phyloP scores from a whole-genome alignment of 1,139 yeast species.

The Debaryomycetaceae sp. region DNA sequence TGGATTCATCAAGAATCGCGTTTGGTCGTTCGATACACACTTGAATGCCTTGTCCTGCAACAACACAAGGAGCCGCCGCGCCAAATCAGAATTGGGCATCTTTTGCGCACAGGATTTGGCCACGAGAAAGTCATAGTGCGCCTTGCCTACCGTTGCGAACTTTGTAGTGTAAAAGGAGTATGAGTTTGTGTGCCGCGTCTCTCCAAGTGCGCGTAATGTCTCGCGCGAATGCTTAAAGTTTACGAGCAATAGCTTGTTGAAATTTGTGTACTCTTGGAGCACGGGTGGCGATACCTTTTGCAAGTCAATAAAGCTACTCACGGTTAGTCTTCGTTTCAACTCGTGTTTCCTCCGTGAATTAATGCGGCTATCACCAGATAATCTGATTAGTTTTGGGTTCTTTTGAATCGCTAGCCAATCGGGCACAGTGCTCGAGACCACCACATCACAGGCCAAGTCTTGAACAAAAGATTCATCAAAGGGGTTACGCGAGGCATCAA shows the following conservation, averaged over 20 bases:
- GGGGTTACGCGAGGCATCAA: too few relatives aligned
- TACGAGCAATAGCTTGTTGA: slow-evolving; percentile 7
- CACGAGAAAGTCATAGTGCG: slow-evolving; percentile 8
- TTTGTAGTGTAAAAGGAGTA: slow-evolving; percentile 7
- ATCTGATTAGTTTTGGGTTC: too few relatives aligned
- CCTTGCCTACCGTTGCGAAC: slow-evolving; percentile 10
- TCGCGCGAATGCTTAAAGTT: slow-evolving; percentile 10
- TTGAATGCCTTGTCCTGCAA: slow-evolving; percentile 11
- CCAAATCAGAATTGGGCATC: not conserved
- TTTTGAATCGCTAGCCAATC: too few relatives aligned
- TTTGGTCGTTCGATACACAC: slow-evolving; percentile 6
- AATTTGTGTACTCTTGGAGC: slow-evolving; percentile 1
- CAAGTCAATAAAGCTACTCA: too few relatives aligned
- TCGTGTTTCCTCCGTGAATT: too few relatives aligned
- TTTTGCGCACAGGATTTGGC: slow-evolving; percentile 1
- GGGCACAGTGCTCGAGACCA: too few relatives aligned
- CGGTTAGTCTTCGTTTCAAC: too few relatives aligned
- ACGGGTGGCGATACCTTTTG: slow-evolving; percentile 4
- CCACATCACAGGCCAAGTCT: too few relatives aligned
- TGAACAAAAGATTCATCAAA: too few relatives aligned
- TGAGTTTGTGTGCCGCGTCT: slow-evolving; percentile 1
- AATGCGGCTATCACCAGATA: too few relatives aligned
- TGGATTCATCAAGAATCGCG: slow-evolving; percentile 5
- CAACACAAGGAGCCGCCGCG: not conserved
- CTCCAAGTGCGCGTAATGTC: slow-evolving; percentile 4